phyloP scores from a whole-genome alignment of 169 alveolate genomes.

The Cryptosporidium ubiquitum region DNA sequence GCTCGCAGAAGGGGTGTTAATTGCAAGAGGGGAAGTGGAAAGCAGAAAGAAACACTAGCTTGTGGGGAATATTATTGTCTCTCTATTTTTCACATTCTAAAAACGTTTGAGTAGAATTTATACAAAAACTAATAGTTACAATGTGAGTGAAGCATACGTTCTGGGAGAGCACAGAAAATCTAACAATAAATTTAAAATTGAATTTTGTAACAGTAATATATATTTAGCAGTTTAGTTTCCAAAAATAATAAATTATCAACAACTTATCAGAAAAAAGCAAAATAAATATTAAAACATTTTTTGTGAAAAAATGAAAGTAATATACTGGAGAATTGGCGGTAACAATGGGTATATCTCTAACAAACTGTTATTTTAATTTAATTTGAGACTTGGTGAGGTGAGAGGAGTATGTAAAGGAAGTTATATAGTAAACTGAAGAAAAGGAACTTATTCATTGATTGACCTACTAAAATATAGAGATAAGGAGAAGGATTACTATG shows the following conservation, averaged over 20 bases:
- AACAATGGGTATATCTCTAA: background rate
- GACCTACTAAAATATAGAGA: background rate
- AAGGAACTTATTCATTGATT: background rate
- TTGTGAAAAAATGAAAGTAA: no score
- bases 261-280: background rate
- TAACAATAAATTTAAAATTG: no score
- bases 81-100: background rate
- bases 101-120: background rate
- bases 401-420: slow-evolving; percentile 2
- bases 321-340: background rate
- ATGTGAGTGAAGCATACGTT: no score
- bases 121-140: no score
- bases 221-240: background rate
- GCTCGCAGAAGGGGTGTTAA: background rate
- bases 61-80: background rate
- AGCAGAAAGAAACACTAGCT: background rate
- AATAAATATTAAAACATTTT: no score
- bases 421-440: background rate
- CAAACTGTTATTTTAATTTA: background rate
- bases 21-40: background rate
- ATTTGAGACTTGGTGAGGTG: background rate
- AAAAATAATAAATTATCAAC: background rate
- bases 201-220: no score
- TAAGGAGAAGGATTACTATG: background rate
- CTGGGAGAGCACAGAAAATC: background rate